These are phyloP conservation scores for Mycena floridula DNA, from an alignment of 768 basidiomycete species.

Conservation along the genomic window DNA sequence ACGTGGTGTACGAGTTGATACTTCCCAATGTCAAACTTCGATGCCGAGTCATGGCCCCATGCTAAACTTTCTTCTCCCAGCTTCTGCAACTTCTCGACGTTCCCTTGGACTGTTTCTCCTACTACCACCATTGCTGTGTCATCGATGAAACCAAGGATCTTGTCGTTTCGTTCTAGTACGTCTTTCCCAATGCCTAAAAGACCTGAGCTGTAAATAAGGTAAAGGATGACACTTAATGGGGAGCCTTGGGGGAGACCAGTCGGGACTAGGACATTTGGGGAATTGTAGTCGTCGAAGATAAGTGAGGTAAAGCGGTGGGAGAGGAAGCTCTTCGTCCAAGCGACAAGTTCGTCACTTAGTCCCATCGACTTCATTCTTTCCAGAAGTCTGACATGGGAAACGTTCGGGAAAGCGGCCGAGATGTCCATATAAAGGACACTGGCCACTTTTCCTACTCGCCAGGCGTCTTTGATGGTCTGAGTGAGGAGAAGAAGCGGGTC, in stretches of 20 bases:
- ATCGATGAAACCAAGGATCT: slow-evolving; percentile 11
- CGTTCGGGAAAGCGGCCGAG: slow-evolving; percentile 36
- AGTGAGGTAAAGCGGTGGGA: slow-evolving; percentile 1
- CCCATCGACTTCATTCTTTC: slow-evolving; percentile 21
- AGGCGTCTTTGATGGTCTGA: slow-evolving; percentile 28
- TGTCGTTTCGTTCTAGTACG: not conserved
- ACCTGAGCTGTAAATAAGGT: slow-evolving; percentile 2
- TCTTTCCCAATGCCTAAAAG: slow-evolving; percentile 1
- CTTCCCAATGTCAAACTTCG: slow-evolving; percentile 1
- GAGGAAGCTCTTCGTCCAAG: slow-evolving; percentile 2
- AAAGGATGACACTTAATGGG: slow-evolving; percentile 3
- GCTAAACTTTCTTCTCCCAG: slow-evolving; percentile 8
- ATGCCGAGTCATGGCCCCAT: not conserved
- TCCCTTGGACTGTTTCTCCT: slow-evolving; percentile 8
- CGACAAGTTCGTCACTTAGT: not conserved
- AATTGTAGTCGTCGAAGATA: slow-evolving; percentile 2
- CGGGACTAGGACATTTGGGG: not conserved
- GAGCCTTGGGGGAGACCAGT: slow-evolving; percentile 6
- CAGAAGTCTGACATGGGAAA: slow-evolving; percentile 20
- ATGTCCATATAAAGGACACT: slow-evolving; percentile 35
- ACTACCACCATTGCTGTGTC: slow-evolving; percentile 12
- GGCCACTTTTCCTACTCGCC: slow-evolving; percentile 26
- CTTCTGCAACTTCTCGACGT: slow-evolving; percentile 6
- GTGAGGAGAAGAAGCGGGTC: slow-evolving; percentile 28
- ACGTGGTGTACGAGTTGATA: slow-evolving; percentile 3